These are phyloP conservation scores for Henckelia pumila DNA, from an alignment of 257 asterid genomes.

Conservation along the genomic window DNA sequence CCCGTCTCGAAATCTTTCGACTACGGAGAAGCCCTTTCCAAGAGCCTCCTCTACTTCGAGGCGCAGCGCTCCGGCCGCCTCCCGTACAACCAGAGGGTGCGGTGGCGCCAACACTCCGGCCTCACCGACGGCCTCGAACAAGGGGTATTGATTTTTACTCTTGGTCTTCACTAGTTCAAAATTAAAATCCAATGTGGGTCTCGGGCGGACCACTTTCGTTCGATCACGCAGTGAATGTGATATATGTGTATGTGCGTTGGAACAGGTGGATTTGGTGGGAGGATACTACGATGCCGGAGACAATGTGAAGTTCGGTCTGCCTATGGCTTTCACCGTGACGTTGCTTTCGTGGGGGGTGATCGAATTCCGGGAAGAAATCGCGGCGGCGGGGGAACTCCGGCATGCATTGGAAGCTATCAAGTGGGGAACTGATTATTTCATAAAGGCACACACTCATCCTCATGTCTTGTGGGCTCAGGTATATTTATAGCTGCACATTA, in stretches of 20 bases:
- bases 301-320: conserved; percentile 82
- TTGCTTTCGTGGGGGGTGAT: conserved; percentile 78
- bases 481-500: too few relatives aligned
- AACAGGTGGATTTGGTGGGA: conserved; percentile 86
- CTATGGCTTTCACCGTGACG: conserved; percentile 85
- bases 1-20: conserved; percentile 34
- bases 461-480: conserved; percentile 91
- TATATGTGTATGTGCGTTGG: conserved; percentile 1
- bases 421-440: conserved; percentile 96
- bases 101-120: conserved; percentile 95
- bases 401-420: conserved; percentile 84
- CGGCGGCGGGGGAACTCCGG: conserved; percentile 51
- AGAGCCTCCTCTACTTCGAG: conserved; percentile 87
- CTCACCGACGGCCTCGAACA: conserved; percentile 89
- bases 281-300: conserved; percentile 95
- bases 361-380: conserved; percentile 48
- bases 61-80: conserved; percentile 94
- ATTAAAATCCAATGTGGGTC: background rate
- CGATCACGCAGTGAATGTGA: background rate
- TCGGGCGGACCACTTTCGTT: background rate
- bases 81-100: conserved; percentile 71
- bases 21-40: conserved; percentile 73
- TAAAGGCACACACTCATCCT: conserved; percentile 80
- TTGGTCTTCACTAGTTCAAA: background rate
- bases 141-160: conserved; percentile 42